A percentile compares a stretch with the other conserved stretches of the same genome.
phyloP scores from a whole-genome alignment of 2,329 filamentous ascomycete genomes.

The Sarocladium oryzae region DNA sequence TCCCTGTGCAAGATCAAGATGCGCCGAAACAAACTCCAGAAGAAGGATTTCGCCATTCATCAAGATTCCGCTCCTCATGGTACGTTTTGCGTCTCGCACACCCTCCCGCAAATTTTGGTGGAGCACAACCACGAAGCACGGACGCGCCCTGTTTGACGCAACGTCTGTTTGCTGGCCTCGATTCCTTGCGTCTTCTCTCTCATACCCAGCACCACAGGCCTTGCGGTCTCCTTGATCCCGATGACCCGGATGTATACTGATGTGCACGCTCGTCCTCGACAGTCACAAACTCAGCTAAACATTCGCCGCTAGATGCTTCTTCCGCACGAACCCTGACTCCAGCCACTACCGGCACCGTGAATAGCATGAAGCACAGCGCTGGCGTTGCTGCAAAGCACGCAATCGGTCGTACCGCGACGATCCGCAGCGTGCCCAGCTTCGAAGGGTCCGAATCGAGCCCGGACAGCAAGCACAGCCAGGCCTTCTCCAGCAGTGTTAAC shows the following conservation, averaged over 20 bases:
- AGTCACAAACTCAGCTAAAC: slow-evolving; percentile 15
- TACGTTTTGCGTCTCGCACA: background rate
- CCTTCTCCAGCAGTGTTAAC: slow-evolving; percentile 49
- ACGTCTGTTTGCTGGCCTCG: background rate
- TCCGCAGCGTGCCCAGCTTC: slow-evolving; percentile 51
- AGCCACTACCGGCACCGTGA: slow-evolving; percentile 32
- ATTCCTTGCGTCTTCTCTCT: background rate
- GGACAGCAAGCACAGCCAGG: slow-evolving; percentile 38
- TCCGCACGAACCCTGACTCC: slow-evolving; percentile 27
- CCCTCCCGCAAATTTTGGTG: background rate
- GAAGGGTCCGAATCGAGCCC: slow-evolving; percentile 43
- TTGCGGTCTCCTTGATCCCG: too few species aligned
- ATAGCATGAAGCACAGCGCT: slow-evolving; percentile 30
- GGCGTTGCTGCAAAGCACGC: slow-evolving; percentile 26
- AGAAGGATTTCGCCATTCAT: slow-evolving; percentile 29
- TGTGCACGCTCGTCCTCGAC: slow-evolving; percentile 14
- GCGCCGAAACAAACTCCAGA: slow-evolving; percentile 25
- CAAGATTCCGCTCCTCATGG: slow-evolving; percentile 20
- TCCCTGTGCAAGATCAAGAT: slow-evolving; percentile 17
- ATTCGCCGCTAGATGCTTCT: slow-evolving; percentile 23
- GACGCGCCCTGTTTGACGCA: slow-evolving; percentile 7
- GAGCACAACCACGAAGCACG: slow-evolving; percentile 4
- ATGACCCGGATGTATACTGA: slow-evolving; percentile 5
- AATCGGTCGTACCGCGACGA: slow-evolving; percentile 36
- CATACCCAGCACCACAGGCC: background rate